phyloP scores from a whole-genome alignment of 495 filamentous ascomycete species.

The Tuber magnatum region DNA sequence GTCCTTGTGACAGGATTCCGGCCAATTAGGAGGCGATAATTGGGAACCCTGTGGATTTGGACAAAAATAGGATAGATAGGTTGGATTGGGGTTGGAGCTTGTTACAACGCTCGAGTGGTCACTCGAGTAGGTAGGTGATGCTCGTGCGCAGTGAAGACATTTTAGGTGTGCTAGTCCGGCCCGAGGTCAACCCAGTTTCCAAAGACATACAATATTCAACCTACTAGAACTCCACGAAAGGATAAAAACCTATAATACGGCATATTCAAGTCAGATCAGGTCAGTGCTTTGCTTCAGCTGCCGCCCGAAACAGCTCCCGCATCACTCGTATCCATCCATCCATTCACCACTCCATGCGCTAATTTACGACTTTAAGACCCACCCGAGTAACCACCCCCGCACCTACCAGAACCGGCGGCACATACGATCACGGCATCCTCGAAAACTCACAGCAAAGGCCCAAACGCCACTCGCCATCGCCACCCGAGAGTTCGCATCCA shows the following conservation, averaged over 20 bases:
- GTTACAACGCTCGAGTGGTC: not conserved
- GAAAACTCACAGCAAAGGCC: not conserved
- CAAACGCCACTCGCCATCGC: not conserved
- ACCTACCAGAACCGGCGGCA: not conserved
- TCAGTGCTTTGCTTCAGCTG: not conserved
- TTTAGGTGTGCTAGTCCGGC: not conserved
- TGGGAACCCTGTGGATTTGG: not conserved
- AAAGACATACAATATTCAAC: not conserved
- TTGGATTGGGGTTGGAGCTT: not conserved
- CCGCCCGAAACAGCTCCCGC: not conserved
- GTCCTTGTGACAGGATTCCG: not conserved
- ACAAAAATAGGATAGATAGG: slow-evolving; percentile 1
- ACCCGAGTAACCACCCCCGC: not conserved
- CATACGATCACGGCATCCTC: not conserved
- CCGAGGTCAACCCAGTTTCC: not conserved
- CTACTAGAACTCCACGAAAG: not conserved
- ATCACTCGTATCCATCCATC: not conserved
- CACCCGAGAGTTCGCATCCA: not conserved
- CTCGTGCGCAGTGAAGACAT: not conserved
- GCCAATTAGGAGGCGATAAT: not conserved
- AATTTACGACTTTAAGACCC: not conserved
- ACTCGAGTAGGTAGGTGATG: not conserved
- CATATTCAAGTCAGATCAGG: not conserved
- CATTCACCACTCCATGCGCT: not conserved
- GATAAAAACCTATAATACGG: not conserved